These are phyloP conservation scores for Hypericum androsaemum DNA, from an alignment of 345 rosid genomes.

Conservation along the genomic window DNA sequence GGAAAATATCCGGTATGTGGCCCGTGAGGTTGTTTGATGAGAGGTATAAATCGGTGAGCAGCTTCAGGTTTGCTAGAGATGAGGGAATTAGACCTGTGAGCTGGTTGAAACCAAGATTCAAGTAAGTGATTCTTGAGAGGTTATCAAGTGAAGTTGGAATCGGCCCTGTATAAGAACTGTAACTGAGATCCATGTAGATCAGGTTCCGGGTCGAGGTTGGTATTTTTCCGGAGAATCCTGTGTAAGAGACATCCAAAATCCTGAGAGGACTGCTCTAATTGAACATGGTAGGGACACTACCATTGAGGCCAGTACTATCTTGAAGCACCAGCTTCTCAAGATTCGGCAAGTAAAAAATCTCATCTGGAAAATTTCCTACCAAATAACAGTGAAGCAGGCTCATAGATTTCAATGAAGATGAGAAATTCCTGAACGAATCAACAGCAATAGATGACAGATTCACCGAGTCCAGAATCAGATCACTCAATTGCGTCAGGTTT, in stretches of 20 bases:
- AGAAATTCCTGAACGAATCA: constrained; percentile 8
- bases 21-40: not conserved
- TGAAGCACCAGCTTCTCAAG: not conserved
- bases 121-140: not conserved
- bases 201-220: not conserved
- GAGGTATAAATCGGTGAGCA: not conserved
- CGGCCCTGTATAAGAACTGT: not conserved
- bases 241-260: not conserved
- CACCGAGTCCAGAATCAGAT: not conserved
- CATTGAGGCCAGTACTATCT: not conserved
- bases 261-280: constrained; percentile 13
- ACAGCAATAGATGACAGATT: not conserved
- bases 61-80: not conserved
- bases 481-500: constrained; percentile 9
- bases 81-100: not conserved
- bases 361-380: constrained; percentile 10
- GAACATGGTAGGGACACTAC: constrained; percentile 8
- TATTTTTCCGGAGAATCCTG: not conserved
- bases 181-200: not conserved
- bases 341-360: not conserved
- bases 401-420: constrained; percentile 8
- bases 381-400: not conserved
- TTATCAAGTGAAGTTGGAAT: not conserved
- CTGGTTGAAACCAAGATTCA: not conserved
- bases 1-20: not conserved